Base-by-base conservation (phyloP, 495 filamentous ascomycete genomes). In the Trichoderma gamsii region DNA sequence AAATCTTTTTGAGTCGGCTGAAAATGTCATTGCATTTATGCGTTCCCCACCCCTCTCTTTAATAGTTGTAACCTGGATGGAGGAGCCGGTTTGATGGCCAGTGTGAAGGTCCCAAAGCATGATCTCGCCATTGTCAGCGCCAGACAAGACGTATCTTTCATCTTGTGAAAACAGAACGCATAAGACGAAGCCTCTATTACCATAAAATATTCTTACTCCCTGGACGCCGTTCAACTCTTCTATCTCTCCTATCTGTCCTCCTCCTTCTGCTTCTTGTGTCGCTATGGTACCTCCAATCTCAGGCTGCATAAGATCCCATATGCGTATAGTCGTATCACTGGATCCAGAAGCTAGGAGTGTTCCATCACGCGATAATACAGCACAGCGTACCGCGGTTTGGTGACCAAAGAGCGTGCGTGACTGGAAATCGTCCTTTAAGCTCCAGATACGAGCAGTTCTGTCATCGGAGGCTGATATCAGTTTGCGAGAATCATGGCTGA, bases 331-430 rank as follows among this genome's bases (percentile, higher is more conserved):
- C 16, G 8, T 29, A 29, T 68, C 67, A 29, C 4, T 1, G 4
- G 67, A 68, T 11, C 27, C 67, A 12, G 67, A 61, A 32, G 52
- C 67, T 16, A 68, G 52, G 12, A 63, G 63, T 27, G 18, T 7
- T 41, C 43, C 52, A 18, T 44, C 52, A 3, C 12, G 51, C 5
- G 67, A 68, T 25, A 59, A 63, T 1, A 46, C 52, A 18, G 52
- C 56, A 25, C 27, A 61, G 12, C 67, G 25, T 11, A 68, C 52
- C 67, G 35, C 49, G 35, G 63, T 46, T 13, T 43, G 16, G 23
- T 68, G 67, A 12, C 67, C 67, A 18, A 29, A 1, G 9, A 68
- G 44, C 3, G 8, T n/a, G 18, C 44, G 49, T 23, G 63, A 4
- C 29, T n/a, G 6, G 5, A 12, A 12, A 18, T 56, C 41, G 4